Evolutionary conservation across 345 rosid genomes (phyloP).

Genomic region (Citrus mangshanensis): DNA sequence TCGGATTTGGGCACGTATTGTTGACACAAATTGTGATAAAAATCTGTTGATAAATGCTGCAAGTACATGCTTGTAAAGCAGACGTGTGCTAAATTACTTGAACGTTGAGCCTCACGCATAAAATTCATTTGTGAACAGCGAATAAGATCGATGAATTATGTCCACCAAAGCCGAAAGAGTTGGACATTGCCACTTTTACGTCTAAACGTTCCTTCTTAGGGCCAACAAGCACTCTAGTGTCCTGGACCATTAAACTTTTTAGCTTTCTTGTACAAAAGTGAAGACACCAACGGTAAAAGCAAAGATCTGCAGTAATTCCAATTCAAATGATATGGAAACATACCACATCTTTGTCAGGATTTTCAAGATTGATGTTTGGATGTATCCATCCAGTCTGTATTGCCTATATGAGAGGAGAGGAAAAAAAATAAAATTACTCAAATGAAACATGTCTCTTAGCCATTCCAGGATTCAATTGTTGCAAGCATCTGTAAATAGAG

Average conservation of each 20-base stretch:
- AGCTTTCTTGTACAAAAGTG: not conserved
- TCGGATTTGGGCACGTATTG: not conserved
- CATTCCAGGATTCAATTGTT: not conserved
- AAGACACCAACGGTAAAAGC: not conserved
- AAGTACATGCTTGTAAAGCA: not conserved
- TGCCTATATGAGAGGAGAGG: slow-evolving; percentile 17
- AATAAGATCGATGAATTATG: slow-evolving; percentile 34
- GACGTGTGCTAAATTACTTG: not conserved
- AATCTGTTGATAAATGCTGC: not conserved
- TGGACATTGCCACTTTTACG: slow-evolving; percentile 32
- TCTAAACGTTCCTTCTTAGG: slow-evolving; percentile 30
- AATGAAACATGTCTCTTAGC: not conserved
- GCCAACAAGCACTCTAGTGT: slow-evolving; percentile 24
- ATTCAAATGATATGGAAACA: not conserved
- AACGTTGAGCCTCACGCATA: not conserved
- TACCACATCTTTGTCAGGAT: slow-evolving; percentile 34
- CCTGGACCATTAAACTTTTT: slow-evolving; percentile 11
- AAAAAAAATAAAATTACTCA: not conserved
- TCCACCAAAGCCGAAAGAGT: slow-evolving; percentile 40
- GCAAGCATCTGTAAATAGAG: not conserved
- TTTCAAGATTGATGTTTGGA: slow-evolving; percentile 34
- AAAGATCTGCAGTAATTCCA: not conserved
- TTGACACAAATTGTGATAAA: not conserved
- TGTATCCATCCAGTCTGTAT: slow-evolving; percentile 42
- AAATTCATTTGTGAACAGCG: slow-evolving; percentile 18